phyloP scores from a whole-genome alignment of 1,284 basidiomycete species.

The Ceratobasidium sp. region DNA sequence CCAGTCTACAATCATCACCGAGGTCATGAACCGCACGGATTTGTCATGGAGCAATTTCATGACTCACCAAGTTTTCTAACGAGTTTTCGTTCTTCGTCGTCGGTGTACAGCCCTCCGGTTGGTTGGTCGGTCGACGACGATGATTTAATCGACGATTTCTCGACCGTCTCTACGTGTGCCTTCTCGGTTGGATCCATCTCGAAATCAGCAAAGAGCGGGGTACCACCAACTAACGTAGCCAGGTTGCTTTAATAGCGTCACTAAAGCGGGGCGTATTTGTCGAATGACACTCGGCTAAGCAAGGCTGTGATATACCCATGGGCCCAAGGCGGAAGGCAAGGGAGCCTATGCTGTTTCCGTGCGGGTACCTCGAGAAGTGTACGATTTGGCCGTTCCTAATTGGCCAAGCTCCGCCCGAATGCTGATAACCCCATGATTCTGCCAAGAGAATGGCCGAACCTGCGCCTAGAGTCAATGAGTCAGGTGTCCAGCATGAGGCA shows the following conservation, averaged over 20 bases:
- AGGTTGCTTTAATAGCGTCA: background rate
- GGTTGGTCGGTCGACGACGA: background rate
- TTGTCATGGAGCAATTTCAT: background rate
- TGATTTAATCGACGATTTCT: constrained; percentile 15
- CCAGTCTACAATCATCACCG: constrained; percentile 39
- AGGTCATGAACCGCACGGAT: background rate
- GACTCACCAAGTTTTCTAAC: constrained; percentile 44
- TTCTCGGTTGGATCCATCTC: constrained; percentile 26
- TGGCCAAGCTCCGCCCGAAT: constrained; percentile 8
- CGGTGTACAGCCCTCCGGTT: constrained; percentile 20
- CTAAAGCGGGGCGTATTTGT: background rate
- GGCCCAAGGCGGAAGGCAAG: background rate
- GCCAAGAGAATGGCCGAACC: background rate
- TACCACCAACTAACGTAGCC: background rate
- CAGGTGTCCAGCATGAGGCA: background rate
- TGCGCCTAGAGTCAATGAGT: background rate
- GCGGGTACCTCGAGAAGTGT: background rate
- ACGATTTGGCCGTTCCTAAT: background rate
- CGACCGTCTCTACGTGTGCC: constrained; percentile 12
- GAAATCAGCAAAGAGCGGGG: background rate
- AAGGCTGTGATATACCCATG: background rate
- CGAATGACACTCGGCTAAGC: background rate
- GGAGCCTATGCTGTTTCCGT: background rate
- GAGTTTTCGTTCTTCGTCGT: constrained; percentile 44
- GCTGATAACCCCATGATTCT: background rate